phyloP scores from a whole-genome alignment of 2,329 filamentous ascomycete genomes.

The Phoma sp. region DNA sequence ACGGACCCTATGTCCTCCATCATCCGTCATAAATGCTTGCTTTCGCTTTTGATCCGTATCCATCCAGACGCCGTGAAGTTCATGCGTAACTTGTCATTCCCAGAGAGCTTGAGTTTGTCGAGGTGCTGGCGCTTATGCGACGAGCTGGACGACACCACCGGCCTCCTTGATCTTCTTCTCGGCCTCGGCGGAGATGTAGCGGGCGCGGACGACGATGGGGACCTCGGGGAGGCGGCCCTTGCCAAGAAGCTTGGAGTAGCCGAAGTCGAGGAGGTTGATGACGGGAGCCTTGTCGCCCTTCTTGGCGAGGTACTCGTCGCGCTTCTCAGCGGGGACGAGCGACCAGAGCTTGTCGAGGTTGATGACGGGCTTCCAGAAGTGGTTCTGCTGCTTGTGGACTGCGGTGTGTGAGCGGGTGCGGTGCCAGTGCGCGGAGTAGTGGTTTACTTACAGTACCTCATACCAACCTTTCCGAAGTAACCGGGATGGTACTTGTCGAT shows the following conservation, averaged over 20 bases:
- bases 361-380: constrained; percentile 98
- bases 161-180: constrained; percentile 99
- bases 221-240: constrained; percentile 96
- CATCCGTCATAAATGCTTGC: constrained; percentile 30
- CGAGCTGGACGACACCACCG: constrained; percentile 93
- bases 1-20: constrained; percentile 37
- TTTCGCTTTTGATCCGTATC: constrained; percentile 34
- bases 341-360: constrained; percentile 99
- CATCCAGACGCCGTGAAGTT: constrained; percentile 38
- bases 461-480: constrained; percentile 99
- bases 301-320: constrained; percentile 87
- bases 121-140: constrained; percentile 70
- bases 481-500: constrained; percentile 94
- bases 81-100: constrained; percentile 27
- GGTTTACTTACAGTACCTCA: constrained; percentile 33
- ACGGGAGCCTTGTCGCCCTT: constrained; percentile 94
- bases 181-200: constrained; percentile 94
- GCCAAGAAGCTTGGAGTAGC: constrained; percentile 98
- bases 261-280: constrained; percentile 94
- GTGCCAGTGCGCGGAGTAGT: constrained; percentile 44
- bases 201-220: constrained; percentile 91
- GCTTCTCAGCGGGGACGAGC: constrained; percentile 89
- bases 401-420: constrained; percentile 49
- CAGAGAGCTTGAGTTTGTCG: constrained; percentile 6
- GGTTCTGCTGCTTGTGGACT: constrained; percentile 91